Evolutionary conservation across 2,329 filamentous ascomycete genomes (phyloP).

Genomic region (Tolypocladium paradoxum): DNA sequence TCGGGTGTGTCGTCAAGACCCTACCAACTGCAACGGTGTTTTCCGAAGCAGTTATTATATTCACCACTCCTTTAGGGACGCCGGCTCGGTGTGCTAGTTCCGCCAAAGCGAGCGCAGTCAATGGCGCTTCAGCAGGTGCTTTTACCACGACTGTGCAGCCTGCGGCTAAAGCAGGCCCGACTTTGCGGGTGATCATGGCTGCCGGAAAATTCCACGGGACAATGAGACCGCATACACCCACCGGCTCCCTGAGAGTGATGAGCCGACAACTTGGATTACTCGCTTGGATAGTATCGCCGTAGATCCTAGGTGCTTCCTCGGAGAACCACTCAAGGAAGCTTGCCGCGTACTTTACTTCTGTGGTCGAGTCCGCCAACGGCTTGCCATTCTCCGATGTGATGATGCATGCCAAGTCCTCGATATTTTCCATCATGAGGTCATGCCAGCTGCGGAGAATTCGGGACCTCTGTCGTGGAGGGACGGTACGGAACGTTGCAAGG

Average conservation of each 20-base stretch:
- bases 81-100: slow-evolving; percentile 81
- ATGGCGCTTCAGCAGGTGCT: slow-evolving; percentile 82
- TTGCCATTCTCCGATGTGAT: slow-evolving; percentile 91
- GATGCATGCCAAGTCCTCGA: slow-evolving; percentile 68
- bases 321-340: slow-evolving; percentile 74
- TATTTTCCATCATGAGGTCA: slow-evolving; percentile 66
- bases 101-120: slow-evolving; percentile 77
- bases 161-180: slow-evolving; percentile 71
- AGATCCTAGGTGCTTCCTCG: slow-evolving; percentile 63
- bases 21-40: slow-evolving; percentile 75
- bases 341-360: slow-evolving; percentile 62
- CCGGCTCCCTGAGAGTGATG: slow-evolving; percentile 69
- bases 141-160: slow-evolving; percentile 92
- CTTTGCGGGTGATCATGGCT: slow-evolving; percentile 63
- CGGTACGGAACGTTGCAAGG: slow-evolving; percentile 57
- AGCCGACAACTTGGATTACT: slow-evolving; percentile 62
- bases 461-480: slow-evolving; percentile 63
- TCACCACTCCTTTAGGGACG: slow-evolving; percentile 82
- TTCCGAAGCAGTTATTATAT: slow-evolving; percentile 68
- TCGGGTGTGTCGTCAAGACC: slow-evolving; percentile 59
- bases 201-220: slow-evolving; percentile 86
- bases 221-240: slow-evolving; percentile 74
- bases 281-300: slow-evolving; percentile 65
- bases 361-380: slow-evolving; percentile 62
- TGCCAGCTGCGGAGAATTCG: slow-evolving; percentile 72